phyloP scores from a whole-genome alignment of 2,329 filamentous ascomycete species.

The Capronia coronata region DNA sequence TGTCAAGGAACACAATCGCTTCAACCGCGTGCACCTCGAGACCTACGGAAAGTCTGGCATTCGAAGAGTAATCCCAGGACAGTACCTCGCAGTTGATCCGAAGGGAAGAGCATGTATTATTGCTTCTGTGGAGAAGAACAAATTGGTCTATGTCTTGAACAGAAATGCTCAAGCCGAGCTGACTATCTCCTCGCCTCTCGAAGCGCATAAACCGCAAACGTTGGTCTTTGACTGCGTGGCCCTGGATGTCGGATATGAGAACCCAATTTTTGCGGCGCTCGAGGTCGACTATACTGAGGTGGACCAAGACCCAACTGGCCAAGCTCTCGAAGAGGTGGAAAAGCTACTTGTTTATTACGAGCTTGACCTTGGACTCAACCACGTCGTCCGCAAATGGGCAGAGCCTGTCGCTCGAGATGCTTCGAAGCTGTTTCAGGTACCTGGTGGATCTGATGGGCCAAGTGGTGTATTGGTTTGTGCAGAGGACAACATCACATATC shows the following conservation, averaged over 20 bases:
- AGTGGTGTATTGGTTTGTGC: conserved; percentile 93
- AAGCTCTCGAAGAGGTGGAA: conserved; percentile 73
- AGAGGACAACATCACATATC: conserved; percentile 90
- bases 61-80: conserved; percentile 84
- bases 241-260: conserved; percentile 92
- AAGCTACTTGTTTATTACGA: conserved; percentile 96
- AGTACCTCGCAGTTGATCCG: conserved; percentile 92
- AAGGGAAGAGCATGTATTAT: conserved; percentile 93
- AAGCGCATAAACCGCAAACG: conserved; percentile 89
- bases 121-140: conserved; percentile 95
- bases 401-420: conserved; percentile 87
- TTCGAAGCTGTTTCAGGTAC: conserved; percentile 87
- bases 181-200: conserved; percentile 92
- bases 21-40: conserved; percentile 85
- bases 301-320: conserved; percentile 83
- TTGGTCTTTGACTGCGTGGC: conserved; percentile 82
- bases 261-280: conserved; percentile 89
- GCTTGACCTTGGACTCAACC: conserved; percentile 90
- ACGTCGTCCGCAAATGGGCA: conserved; percentile 94
- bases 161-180: conserved; percentile 90
- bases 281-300: conserved; percentile 89
- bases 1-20: conserved; percentile 74
- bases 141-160: conserved; percentile 97
- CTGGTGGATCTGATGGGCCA: conserved; percentile 85
- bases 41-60: conserved; percentile 98